phyloP scores from a whole-genome alignment of 768 basidiomycete species.

The Tylopilus cervinicoccineus region DNA sequence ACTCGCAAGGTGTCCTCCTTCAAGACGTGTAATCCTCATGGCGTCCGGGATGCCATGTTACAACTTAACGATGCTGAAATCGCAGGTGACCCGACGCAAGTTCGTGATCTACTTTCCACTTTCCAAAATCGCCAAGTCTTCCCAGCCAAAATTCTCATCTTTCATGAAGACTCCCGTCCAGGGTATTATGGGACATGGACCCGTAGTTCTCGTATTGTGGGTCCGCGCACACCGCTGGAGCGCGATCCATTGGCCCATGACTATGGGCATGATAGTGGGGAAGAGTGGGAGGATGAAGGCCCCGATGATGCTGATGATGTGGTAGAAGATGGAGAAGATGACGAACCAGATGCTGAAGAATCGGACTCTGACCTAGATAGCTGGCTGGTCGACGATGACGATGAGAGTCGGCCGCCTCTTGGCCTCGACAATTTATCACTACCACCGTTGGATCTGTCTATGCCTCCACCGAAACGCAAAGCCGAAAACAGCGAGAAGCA shows the following conservation, averaged over 20 bases:
- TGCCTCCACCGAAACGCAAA: conserved; percentile 61
- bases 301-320: conserved; percentile 74
- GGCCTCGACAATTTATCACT: conserved; percentile 37
- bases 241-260: conserved; percentile 76
- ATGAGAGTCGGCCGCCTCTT: conserved; percentile 52
- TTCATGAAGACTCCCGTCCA: conserved; percentile 79
- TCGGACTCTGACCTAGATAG: conserved; percentile 39
- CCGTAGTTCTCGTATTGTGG: conserved; percentile 69
- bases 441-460: conserved; percentile 28
- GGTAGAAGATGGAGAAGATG: conserved; percentile 58
- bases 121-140: conserved; percentile 60
- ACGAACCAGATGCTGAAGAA: conserved; percentile 56
- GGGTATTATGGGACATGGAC: conserved; percentile 97
- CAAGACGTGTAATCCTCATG: conserved; percentile 30
- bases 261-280: conserved; percentile 92
- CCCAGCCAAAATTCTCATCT: conserved; percentile 81
- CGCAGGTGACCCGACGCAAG: conserved; percentile 62
- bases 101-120: conserved; percentile 57
- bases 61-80: conserved; percentile 77
- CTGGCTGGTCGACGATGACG: conserved; percentile 59
- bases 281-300: conserved; percentile 93
- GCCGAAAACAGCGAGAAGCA: conserved; percentile 45
- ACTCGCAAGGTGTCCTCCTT: conserved; percentile 17
- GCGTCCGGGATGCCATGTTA: conserved; percentile 49
- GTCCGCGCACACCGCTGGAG: conserved; percentile 79